Evolutionary conservation across 805 yeast species (phyloP).

Genomic region (Suhomyces sp.): DNA sequence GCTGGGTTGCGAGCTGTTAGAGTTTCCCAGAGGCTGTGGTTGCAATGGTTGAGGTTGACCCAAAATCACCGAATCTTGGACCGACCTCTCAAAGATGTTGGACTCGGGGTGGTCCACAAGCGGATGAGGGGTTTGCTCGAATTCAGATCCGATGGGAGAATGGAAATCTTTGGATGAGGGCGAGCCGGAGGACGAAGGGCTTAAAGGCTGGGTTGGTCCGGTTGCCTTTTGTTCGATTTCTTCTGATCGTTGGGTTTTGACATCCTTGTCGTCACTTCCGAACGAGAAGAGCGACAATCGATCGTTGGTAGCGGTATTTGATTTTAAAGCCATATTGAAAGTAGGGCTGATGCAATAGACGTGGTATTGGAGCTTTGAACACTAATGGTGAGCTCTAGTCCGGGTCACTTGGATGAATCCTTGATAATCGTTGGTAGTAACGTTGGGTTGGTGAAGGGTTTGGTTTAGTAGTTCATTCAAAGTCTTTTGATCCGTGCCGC

Average conservation of each 20-base stretch:
- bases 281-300: slow-evolving; percentile 27
- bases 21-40: slow-evolving; percentile 6
- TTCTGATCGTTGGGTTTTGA: no score
- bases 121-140: slow-evolving; percentile 12
- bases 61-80: slow-evolving; percentile 30
- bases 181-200: slow-evolving; percentile 2
- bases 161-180: slow-evolving; percentile 4
- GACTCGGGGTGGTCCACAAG: slow-evolving; percentile 21
- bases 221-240: background rate
- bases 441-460: no score
- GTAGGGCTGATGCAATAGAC: no score
- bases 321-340: slow-evolving; percentile 4
- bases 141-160: slow-evolving; percentile 5
- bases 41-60: slow-evolving; percentile 11
- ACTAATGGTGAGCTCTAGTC: no score
- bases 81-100: slow-evolving; percentile 42
- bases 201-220: background rate
- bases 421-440: no score
- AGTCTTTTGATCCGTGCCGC: no score
- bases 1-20: slow-evolving; percentile 3
- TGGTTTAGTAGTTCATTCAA: no score
- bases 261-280: slow-evolving; percentile 11
- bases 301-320: slow-evolving; percentile 11
- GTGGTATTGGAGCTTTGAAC: no score
- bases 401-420: no score